phyloP scores from a whole-genome alignment of 2,329 filamentous ascomycete species.

The Microdochium paspali region DNA sequence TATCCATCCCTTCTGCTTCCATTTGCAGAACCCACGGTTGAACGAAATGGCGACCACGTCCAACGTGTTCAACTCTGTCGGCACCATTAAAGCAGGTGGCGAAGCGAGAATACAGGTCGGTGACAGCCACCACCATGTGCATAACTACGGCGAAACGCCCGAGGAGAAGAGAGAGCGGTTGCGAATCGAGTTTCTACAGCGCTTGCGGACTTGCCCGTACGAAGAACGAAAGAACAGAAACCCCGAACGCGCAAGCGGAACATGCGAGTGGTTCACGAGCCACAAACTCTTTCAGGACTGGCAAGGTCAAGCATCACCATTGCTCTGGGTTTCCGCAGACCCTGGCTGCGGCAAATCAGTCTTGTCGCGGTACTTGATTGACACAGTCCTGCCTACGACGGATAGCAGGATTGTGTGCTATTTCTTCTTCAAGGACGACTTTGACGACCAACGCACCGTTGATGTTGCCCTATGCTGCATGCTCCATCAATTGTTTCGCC shows the following conservation, averaged over 20 bases:
- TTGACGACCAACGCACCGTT: constrained; percentile 20
- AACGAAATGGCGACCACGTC: background rate
- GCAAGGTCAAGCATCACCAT: constrained; percentile 7
- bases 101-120: background rate
- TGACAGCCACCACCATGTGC: background rate
- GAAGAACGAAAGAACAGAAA: constrained; percentile 15
- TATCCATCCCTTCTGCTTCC: too few species aligned
- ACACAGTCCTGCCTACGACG: constrained; percentile 13
- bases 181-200: constrained; percentile 2
- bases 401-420: constrained; percentile 20
- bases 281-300: constrained; percentile 9
- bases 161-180: background rate
- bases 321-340: constrained; percentile 29
- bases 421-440: constrained; percentile 35
- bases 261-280: constrained; percentile 10
- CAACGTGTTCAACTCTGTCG: background rate
- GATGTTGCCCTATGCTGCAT: constrained; percentile 22
- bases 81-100: background rate
- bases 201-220: constrained; percentile 2
- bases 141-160: background rate
- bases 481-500: constrained; percentile 25
- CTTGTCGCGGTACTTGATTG: constrained; percentile 24
- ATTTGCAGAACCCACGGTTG: too few species aligned
- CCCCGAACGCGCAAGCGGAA: constrained; percentile 19
- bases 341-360: constrained; percentile 35